Conservation (phyloP, 768 basidiomycete genomes). For the Mycena indigotica region DNA sequence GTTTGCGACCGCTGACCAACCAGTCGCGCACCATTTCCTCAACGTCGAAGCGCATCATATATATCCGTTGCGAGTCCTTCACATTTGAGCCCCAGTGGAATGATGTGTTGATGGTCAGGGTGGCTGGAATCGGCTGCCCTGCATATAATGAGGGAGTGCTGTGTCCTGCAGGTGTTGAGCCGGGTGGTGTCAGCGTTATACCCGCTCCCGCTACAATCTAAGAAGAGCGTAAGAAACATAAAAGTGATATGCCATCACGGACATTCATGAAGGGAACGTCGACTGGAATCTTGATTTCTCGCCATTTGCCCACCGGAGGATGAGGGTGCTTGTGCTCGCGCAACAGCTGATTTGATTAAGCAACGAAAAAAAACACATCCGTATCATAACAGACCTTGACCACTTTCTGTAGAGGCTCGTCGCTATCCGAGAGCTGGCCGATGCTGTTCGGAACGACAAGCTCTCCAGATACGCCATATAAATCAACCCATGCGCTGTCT, state of each 20-base stretch:
- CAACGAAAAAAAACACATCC: not conserved
- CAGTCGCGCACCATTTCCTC: conserved; percentile 82
- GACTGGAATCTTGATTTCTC: conserved; percentile 78
- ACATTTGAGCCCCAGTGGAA: conserved; percentile 73
- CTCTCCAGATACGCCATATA: conserved; percentile 73
- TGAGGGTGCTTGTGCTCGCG: conserved; percentile 45
- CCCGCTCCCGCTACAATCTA: conserved; percentile 70
- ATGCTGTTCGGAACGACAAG: conserved; percentile 55
- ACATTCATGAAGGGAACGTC: conserved; percentile 85
- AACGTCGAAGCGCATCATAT: conserved; percentile 76
- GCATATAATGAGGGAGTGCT: conserved; percentile 63
- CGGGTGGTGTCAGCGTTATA: conserved; percentile 50
- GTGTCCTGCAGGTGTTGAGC: conserved; percentile 35
- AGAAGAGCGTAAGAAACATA: conserved; percentile 9
- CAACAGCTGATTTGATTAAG: conserved; percentile 38
- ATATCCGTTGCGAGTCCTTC: conserved; percentile 42
- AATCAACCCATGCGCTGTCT: conserved; percentile 66
- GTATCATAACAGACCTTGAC: conserved; percentile 31
- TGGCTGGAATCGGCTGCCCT: conserved; percentile 81
- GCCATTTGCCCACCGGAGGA: conserved; percentile 56
- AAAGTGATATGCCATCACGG: conserved; percentile 7
- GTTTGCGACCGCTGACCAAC: conserved; percentile 87
- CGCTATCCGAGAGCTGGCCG: conserved; percentile 31
- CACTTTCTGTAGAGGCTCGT: conserved; percentile 34
- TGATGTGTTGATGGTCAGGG: conserved; percentile 66